phyloP scores from a whole-genome alignment of 1,139 yeast species.

The Hansenula sp. region DNA sequence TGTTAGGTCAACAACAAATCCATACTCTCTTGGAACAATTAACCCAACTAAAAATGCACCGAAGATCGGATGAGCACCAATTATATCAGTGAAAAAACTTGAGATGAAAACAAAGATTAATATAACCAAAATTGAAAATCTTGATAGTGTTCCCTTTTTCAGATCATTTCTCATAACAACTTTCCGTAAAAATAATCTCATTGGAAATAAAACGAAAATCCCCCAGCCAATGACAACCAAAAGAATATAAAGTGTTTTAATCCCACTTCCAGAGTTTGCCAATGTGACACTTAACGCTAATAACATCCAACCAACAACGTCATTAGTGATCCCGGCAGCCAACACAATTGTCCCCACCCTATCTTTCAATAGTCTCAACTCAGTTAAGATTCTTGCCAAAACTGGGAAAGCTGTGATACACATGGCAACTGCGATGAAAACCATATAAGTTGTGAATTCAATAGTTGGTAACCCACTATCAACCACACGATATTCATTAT shows the following conservation, averaged over 20 bases:
- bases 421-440: slow-evolving; percentile 75
- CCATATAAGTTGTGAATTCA: slow-evolving; percentile 69
- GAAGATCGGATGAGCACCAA: slow-evolving; percentile 79
- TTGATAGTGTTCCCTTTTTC: slow-evolving; percentile 58
- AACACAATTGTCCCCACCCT: slow-evolving; percentile 75
- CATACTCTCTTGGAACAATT: slow-evolving; percentile 74
- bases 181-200: slow-evolving; percentile 43
- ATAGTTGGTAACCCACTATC: slow-evolving; percentile 32
- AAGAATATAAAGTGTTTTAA: slow-evolving; percentile 64
- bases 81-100: slow-evolving; percentile 74
- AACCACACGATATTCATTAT: slow-evolving; percentile 42
- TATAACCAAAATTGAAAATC: slow-evolving; percentile 54
- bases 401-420: slow-evolving; percentile 86
- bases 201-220: slow-evolving; percentile 51
- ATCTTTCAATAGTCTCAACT: slow-evolving; percentile 63
- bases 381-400: slow-evolving; percentile 71
- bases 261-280: slow-evolving; percentile 62
- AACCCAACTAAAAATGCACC: slow-evolving; percentile 80
- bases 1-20: slow-evolving; percentile 63
- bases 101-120: slow-evolving; percentile 56
- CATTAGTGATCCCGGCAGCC: slow-evolving; percentile 79
- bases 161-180: slow-evolving; percentile 36
- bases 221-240: slow-evolving; percentile 68
- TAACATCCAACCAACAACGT: slow-evolving; percentile 77
- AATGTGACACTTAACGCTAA: slow-evolving; percentile 72